phyloP scores from a whole-genome alignment of 208 protist species.

The Wallacemonas sp. region DNA sequence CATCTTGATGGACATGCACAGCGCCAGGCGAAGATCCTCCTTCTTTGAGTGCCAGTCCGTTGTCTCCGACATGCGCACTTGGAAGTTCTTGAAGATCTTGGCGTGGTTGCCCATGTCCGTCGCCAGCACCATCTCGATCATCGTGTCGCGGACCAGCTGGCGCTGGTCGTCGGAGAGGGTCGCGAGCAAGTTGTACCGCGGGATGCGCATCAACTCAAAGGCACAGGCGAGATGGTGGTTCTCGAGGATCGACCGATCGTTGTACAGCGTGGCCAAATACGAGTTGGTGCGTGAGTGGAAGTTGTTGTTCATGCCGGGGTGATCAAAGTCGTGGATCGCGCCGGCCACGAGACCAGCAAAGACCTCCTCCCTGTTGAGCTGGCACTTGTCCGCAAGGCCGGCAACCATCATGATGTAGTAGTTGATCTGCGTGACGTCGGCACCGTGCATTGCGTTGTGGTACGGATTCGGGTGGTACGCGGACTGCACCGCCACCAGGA shows the following conservation, averaged over 20 bases:
- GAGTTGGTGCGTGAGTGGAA: slow-evolving; percentile 93
- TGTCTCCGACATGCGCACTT: slow-evolving; percentile 68
- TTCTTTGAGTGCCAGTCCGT: slow-evolving; percentile 71
- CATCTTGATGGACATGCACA: slow-evolving; percentile 94
- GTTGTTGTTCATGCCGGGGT: slow-evolving; percentile 96
- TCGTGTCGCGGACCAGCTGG: slow-evolving; percentile 77
- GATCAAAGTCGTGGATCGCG: slow-evolving; percentile 96
- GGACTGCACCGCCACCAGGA: slow-evolving; percentile 80
- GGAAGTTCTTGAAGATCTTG: slow-evolving; percentile 85
- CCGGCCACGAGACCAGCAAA: slow-evolving; percentile 89
- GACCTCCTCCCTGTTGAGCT: slow-evolving; percentile 86
- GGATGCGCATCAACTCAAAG: slow-evolving; percentile 83
- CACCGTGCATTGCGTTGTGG: slow-evolving; percentile 92
- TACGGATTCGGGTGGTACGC: slow-evolving; percentile 92
- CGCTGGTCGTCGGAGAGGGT: slow-evolving; percentile 75
- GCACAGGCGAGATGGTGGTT: slow-evolving; percentile 92
- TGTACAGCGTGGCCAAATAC: slow-evolving; percentile 92
- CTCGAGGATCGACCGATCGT: slow-evolving; percentile 93
- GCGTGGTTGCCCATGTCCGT: slow-evolving; percentile 95
- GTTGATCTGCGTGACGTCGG: slow-evolving; percentile 92
- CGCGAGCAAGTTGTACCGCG: slow-evolving; percentile 84
- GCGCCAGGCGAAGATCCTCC: slow-evolving; percentile 85
- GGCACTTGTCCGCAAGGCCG: slow-evolving; percentile 62
- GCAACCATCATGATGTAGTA: slow-evolving; percentile 92
- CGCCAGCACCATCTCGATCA: slow-evolving; percentile 92